These are phyloP conservation scores for Astragalus membranaceus DNA, from an alignment of 306 rosid genomes.

Conservation along the genomic window DNA sequence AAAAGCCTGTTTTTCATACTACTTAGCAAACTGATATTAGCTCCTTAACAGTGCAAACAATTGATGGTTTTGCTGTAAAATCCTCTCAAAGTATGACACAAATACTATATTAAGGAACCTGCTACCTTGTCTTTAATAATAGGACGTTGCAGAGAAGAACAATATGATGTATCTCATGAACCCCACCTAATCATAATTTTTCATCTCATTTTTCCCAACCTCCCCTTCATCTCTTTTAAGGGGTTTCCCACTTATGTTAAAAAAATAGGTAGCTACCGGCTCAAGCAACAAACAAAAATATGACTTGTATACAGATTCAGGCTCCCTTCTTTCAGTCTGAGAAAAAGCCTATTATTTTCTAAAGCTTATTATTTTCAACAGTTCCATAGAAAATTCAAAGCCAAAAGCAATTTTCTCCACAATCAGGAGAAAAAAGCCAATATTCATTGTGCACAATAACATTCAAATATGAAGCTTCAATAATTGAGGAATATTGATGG, in stretches of 20 bases:
- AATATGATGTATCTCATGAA: background rate
- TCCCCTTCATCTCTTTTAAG: no score
- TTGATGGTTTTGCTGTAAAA: background rate
- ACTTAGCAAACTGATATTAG: background rate
- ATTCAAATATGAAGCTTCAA: background rate
- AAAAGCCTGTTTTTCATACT: background rate
- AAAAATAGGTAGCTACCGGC: no score
- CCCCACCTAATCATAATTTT: background rate
- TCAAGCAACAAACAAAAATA: no score
- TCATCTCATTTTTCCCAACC: background rate
- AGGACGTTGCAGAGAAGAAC: slow-evolving; percentile 7
- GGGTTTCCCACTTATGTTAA: no score
- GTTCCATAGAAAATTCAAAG: no score
- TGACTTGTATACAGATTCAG: no score
- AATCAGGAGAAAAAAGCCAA: background rate
- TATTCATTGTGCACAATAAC: background rate
- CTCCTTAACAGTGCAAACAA: background rate
- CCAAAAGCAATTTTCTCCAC: no score
- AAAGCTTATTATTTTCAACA: no score
- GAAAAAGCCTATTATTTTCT: no score
- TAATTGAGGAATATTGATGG: background rate
- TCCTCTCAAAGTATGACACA: background rate
- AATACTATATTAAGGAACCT: background rate
- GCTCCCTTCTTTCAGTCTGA: no score
- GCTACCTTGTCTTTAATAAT: slow-evolving; percentile 2